A percentile compares a stretch with the other conserved stretches of the same genome.
These are phyloP conservation scores for Fraxinus dipetala DNA, from an alignment of 305 asterid genomes.

Conservation along the genomic window DNA sequence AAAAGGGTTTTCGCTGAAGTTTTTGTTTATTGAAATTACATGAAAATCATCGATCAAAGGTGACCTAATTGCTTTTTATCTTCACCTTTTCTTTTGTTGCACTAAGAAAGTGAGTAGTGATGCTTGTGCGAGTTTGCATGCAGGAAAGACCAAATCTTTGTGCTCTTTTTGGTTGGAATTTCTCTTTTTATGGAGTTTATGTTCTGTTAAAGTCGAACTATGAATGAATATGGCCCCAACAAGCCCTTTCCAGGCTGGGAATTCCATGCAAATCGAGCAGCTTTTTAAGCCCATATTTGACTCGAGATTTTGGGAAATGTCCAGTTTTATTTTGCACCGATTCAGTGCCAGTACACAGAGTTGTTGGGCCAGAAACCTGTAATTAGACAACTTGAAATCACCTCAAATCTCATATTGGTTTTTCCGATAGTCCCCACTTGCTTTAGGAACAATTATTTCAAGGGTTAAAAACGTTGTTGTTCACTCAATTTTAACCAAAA, in stretches of 20 bases:
- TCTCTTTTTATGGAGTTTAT: background rate
- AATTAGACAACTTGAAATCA: background rate
- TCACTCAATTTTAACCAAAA: background rate
- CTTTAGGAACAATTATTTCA: background rate
- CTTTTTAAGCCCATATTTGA: background rate
- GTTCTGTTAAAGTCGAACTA: background rate
- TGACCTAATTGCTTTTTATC: background rate
- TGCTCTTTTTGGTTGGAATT: background rate
- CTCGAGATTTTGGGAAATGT: background rate
- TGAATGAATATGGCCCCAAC: conserved; percentile 1
- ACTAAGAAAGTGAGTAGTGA: background rate
- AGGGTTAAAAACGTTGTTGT: background rate
- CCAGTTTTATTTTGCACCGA: background rate
- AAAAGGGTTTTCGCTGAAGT: background rate
- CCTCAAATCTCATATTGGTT: background rate
- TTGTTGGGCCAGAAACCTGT: background rate
- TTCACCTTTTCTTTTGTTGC: background rate
- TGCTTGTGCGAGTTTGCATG: background rate
- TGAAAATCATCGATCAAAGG: background rate
- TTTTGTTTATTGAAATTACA: background rate
- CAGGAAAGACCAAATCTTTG: background rate
- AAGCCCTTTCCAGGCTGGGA: conserved; percentile 4
- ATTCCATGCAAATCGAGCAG: background rate
- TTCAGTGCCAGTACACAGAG: background rate
- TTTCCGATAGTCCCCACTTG: background rate